phyloP scores from a whole-genome alignment of 2,329 filamentous ascomycete genomes.

The Colletotrichum australisinense region DNA sequence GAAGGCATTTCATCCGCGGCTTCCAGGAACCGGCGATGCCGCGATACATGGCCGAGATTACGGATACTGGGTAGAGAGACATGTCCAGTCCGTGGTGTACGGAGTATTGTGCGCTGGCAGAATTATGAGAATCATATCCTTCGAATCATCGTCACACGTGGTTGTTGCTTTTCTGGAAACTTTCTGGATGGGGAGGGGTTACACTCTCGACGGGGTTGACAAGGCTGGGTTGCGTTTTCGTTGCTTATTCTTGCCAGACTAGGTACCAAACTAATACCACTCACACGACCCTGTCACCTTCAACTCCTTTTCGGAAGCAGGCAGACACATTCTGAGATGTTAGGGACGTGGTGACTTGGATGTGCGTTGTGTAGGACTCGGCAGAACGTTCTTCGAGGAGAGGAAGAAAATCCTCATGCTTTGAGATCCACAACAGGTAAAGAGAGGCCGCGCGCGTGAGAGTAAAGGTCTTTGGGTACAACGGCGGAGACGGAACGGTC shows the following conservation, averaged over 20 bases:
- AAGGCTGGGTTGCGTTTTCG: too few species aligned
- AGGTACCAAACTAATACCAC: too few species aligned
- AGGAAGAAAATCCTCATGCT: not conserved
- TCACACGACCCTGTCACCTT: not conserved
- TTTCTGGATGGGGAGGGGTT: conserved; percentile 6
- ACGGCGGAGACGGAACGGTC: not conserved
- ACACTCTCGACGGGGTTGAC: not conserved
- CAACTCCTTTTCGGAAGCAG: not conserved
- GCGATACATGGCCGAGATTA: not conserved
- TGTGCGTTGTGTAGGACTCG: not conserved
- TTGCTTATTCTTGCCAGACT: not conserved
- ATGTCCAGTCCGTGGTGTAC: not conserved
- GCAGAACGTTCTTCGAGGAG: not conserved
- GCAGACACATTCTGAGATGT: not conserved
- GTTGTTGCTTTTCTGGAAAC: conserved; percentile 33
- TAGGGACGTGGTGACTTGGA: not conserved
- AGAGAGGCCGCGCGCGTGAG: not conserved
- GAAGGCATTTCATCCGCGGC: too few species aligned
- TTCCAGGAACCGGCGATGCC: not conserved
- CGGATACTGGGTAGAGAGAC: not conserved
- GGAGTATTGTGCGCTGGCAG: not conserved
- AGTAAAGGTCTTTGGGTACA: not conserved
- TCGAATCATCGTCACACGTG: not conserved
- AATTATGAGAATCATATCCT: not conserved
- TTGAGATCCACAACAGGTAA: not conserved